Evolutionary conservation across 306 rosid genomes (phyloP).

Genomic region (Acmispon strigosus): DNA sequence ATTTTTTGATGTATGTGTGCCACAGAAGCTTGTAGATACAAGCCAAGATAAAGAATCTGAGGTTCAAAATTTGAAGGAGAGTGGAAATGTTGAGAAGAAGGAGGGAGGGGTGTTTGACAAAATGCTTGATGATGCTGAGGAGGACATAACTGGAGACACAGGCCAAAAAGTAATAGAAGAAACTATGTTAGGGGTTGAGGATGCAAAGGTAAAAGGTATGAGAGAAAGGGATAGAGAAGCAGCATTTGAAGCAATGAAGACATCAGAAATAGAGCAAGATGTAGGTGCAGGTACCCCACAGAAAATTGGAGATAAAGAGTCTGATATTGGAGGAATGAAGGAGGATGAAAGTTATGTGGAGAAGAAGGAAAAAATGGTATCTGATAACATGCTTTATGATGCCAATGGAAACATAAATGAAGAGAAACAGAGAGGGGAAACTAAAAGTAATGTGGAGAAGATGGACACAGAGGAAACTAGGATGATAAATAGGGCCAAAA

Average conservation of each 20-base stretch:
- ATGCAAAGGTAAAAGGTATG: background rate
- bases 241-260: background rate
- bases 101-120: background rate
- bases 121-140: background rate
- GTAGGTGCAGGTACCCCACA: background rate
- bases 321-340: background rate
- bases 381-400: background rate
- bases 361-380: background rate
- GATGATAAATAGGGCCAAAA: background rate
- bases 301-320: background rate
- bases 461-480: background rate
- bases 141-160: background rate
- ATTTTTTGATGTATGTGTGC: background rate
- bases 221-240: background rate
- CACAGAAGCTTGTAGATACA: background rate
- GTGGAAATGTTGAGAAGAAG: background rate
- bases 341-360: background rate
- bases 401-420: background rate
- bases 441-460: background rate
- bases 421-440: background rate
- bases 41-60: background rate
- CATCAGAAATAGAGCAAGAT: background rate
- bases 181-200: background rate
- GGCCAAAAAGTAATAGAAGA: background rate
- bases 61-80: background rate